These are phyloP conservation scores for Alloteropsis angusta DNA, from an alignment of 202 grass and related monocot genomes.

Conservation along the genomic window DNA sequence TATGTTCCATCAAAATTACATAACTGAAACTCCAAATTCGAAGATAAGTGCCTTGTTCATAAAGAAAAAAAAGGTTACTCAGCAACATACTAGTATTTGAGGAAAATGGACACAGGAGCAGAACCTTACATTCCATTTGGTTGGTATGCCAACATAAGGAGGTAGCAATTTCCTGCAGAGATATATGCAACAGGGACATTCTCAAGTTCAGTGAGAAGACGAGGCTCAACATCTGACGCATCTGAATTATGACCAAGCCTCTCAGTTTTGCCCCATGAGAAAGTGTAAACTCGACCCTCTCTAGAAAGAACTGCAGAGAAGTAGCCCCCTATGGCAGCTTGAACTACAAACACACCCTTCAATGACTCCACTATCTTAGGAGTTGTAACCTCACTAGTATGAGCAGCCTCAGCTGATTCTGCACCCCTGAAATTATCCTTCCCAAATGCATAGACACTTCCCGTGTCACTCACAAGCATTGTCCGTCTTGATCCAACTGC, in stretches of 20 bases:
- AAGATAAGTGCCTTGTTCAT: background rate
- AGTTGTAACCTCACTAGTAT: slow-evolving; percentile 2
- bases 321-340: slow-evolving; percentile 55
- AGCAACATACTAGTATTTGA: background rate
- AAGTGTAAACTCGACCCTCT: slow-evolving; percentile 60
- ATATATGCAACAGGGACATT: slow-evolving; percentile 53
- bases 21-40: background rate
- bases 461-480: slow-evolving; percentile 61
- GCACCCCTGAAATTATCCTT: slow-evolving; percentile 31
- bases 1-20: background rate
- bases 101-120: background rate
- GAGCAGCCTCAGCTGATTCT: slow-evolving; percentile 1
- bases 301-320: slow-evolving; percentile 72
- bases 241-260: slow-evolving; percentile 55
- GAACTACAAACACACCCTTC: slow-evolving; percentile 57
- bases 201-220: slow-evolving; percentile 47
- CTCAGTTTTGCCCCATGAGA: slow-evolving; percentile 46
- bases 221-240: slow-evolving; percentile 36
- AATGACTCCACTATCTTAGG: slow-evolving; percentile 58
- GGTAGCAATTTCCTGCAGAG: slow-evolving; percentile 63
- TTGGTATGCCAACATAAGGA: slow-evolving; percentile 55
- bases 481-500: slow-evolving; percentile 49
- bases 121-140: slow-evolving; percentile 54
- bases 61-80: background rate
- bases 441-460: slow-evolving; percentile 54